Evolutionary conservation across 1,139 yeast species (phyloP), one percentile per base, ranked within the genome.

Genomic region (Blastobotrys arbuscula): DNA sequence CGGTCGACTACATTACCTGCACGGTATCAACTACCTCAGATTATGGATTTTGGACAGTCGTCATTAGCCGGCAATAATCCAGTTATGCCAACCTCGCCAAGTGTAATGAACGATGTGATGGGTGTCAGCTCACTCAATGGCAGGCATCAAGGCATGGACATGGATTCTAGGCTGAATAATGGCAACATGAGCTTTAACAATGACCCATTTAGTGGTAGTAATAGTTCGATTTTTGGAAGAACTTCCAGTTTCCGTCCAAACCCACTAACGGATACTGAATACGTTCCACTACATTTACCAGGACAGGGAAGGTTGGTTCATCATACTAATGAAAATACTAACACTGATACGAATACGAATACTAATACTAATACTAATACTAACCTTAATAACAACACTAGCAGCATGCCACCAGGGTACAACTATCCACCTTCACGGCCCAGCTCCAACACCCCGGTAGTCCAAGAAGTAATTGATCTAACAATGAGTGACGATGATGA

Each of bases 401-500:
- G 23, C 13, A 33, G 15, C 37, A 33, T 15, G 28, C 9, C 28
- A 24, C 28, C 28, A 24, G 7, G 28, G 28, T 24, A 24, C 28
- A 24, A 7, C 10, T 24, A 24, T 10, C 44, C 39, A 36, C 44
- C n/a, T 6, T n/a, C 38, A 10, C 39, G 9, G 30, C 30, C 4
- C 16, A 35, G 24, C 13, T 20, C 2, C 20, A 15, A 16, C 10
- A 15, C 4, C 13, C 19, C 15, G n/a, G n/a, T n/a, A n/a, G n/a
- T n/a, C 9, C 24, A 26, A 19, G 60, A 57, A 24, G 60, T 58
- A n/a, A 54, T 58, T 49, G 60, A 55, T 48, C 45, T 59, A 37
- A 59, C 59, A 1, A 42, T 55, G 38, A 53, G 58, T 19, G 62
- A 59, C 39, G 60, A 58, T 24, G 60, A 59, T 37, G 60, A 58